Base-by-base conservation (phyloP, 257 asterid genomes). In the Eucommia ulmoides region DNA sequence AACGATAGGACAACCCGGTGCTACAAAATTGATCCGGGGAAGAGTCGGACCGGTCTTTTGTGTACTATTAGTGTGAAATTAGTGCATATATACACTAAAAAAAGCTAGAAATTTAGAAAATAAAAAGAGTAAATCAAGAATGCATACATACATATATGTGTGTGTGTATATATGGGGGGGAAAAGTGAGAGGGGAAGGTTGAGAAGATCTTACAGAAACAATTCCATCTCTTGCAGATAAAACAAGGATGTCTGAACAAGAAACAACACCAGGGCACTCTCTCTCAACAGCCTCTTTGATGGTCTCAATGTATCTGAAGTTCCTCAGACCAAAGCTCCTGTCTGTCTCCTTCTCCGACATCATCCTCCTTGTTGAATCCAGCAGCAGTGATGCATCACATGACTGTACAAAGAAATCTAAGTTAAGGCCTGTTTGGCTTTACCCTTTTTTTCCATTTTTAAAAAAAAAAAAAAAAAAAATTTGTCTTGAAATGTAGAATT, bases 241-340 rank as follows among this genome's bases (percentile, higher is more conserved):
- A 0, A 85, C 98, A 24, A 85, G 93, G 51, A 89, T 85, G 53
- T 89, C 98, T 0, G 98, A 67, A 72, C 98, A 89, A 3, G 96
- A 85, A 45, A 89, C 96, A 38, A 83, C 93, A 3, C 93, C 96
- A 8, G 98, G 93, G 45, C 98, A 89, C 65, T 89, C 98, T 62
- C 96, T 76, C 68, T 89, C 98, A 6, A 89, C 29, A 54, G 98
- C 96, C 24, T 82, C 98, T 33, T 89, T 89, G 24, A 89, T 85
- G 8, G 73, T 75, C 51, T 89, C 96, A 22, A 89, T 68, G 72
- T 89, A 89, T 64, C 96, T 74, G 52, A 89, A 89, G 56, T 89
- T 89, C 73, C 96, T 76, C 96, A 89, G 84, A 4, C 98, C 98
- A 20, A 89, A 89, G 72, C 98, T 89, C 74, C 98, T 67, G 53